Base-by-base conservation (phyloP, 202 grass and related monocot genomes). In the Panicum virgatum region DNA sequence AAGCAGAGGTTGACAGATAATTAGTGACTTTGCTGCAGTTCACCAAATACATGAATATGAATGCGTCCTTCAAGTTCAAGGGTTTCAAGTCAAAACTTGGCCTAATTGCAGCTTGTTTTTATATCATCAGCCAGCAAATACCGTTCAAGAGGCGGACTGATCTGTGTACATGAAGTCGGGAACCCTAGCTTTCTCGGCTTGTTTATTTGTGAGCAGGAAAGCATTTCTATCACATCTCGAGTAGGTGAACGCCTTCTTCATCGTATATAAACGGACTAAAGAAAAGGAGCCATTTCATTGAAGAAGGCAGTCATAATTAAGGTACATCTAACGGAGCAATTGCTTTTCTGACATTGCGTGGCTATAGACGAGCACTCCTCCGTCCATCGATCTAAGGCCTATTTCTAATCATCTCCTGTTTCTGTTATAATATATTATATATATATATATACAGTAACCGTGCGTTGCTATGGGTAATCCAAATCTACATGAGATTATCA, bases 51-150 rank as follows among this genome's bases (percentile, higher is more conserved):
- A 72, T 20, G 45, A 20, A 11, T 11, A 19, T 42, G 6, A 39
- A 53, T 39, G 10, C 53, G 16, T 36, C 22, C n/a, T 75, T 15
- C 53, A 30, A 19, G 30, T 75, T 15, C 53, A 30, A 19, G 30
- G 12, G 12, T 77, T 77, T 47, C 9, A 19, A 64, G 19, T 77
- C 25, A 64, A 48, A 26, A 7, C 14, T 45, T 37, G 44, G 26
- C 16, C 16, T 0, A 48, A 48, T 61, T 37, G 20, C n/a, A n/a
- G n/a, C 12, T n/a, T 16, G 39, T 36, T 71, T 47, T 71, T 47
- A 25, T 45, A 32, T 60, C 13, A 52, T 73, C 80, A 74, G 59
- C 58, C 80, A 74, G 59, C 58, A 52, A 50, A 82, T 52, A 53
- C 20, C 9, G 13, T 40, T 14, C 5, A 39, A 82, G 8, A 39